Evolutionary conservation across 495 filamentous ascomycete genomes (phyloP), one percentile per base, ranked within the genome.

Genomic region (Annulohypoxylon nitens): DNA sequence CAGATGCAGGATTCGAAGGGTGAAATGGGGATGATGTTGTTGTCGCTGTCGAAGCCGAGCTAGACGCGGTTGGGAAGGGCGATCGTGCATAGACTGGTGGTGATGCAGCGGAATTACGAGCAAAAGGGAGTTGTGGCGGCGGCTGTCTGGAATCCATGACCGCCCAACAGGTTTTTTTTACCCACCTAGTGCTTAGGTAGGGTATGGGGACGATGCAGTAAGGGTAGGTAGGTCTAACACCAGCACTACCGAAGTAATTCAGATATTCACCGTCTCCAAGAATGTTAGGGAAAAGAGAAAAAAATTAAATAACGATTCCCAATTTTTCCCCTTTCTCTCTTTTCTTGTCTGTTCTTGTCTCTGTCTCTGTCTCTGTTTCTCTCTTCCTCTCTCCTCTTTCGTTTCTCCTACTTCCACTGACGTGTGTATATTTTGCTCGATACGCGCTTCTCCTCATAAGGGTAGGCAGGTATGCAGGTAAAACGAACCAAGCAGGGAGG

Each of bases 121-220:
- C 64, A 70, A 80, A 82, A 39, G 78, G 77, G 67, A 76, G 80
- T 67, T 81, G 80, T 58, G 78, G 79, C 78, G 70, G 73, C 78
- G 70, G 73, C 33, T 75, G 73, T 75, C 73, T 68, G 45, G 73
- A 75, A 75, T 75, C 70, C 73, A 71, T 75, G 69, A 30, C 61
- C 64, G 48, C 51, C 60, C 47, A 59, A 69, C 50, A 43, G 54
- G 14, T 65, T 54, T 48, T 65, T 60, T 54, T 66, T 67, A 69
- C 64, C 69, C 65, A 61, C 61, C 65, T 73, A 73, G 54, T 66
- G 64, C 73, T 62, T 68, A 69, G 61, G 61, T 68, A 43, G 12
- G 12, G 39, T 30, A 65, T 74, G 47, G 65, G 48, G 47, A 64
- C 39, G 45, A 55, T 63, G 64, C 57, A 65, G 64, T 55, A 69